phyloP scores from a whole-genome alignment of 139 green algal species.

The Spirogloea muscicola region DNA sequence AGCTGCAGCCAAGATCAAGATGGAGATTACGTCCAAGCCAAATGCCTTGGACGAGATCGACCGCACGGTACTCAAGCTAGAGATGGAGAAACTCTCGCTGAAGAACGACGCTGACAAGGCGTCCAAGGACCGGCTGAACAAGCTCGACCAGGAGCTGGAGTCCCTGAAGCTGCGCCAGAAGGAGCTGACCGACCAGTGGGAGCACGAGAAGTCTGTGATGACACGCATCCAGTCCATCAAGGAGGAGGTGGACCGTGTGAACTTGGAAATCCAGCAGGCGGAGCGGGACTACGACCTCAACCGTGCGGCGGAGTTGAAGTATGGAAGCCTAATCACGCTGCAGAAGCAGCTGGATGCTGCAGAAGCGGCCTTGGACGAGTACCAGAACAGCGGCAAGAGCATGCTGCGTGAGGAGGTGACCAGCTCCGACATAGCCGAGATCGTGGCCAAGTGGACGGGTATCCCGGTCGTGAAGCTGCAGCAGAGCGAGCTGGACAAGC shows the following conservation, averaged over 20 bases:
- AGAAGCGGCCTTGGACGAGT: conserved; percentile 32
- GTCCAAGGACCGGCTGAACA: conserved; percentile 63
- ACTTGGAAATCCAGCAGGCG: conserved; percentile 71
- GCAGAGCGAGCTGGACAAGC: conserved; percentile 85
- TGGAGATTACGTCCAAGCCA: conserved; percentile 99
- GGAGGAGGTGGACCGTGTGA: conserved; percentile 86
- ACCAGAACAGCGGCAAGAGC: conserved; percentile 43
- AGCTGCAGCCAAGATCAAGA: conserved; percentile 94
- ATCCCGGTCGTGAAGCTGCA: conserved; percentile 83
- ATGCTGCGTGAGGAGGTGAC: conserved; percentile 96
- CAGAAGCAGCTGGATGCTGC: conserved; percentile 65
- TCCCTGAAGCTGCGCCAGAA: conserved; percentile 74
- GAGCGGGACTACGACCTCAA: conserved; percentile 96
- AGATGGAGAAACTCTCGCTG: conserved; percentile 91
- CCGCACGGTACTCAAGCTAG: conserved; percentile 77
- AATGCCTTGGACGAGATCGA: conserved; percentile 92
- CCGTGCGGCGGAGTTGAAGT: conserved; percentile 94
- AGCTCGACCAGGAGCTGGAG: conserved; percentile 73
- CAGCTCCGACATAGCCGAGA: conserved; percentile 85
- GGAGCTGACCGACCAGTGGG: conserved; percentile 71
- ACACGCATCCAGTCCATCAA: conserved; percentile 66
- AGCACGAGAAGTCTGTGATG: conserved; percentile 66
- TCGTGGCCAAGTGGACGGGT: conserved; percentile 88
- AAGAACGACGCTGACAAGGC: conserved; percentile 62
- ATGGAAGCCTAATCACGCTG: conserved; percentile 86